A percentile compares a stretch with the other conserved stretches of the same genome.
phyloP scores from a whole-genome alignment of 2,329 filamentous ascomycete genomes.

The Fusarium redolens region DNA sequence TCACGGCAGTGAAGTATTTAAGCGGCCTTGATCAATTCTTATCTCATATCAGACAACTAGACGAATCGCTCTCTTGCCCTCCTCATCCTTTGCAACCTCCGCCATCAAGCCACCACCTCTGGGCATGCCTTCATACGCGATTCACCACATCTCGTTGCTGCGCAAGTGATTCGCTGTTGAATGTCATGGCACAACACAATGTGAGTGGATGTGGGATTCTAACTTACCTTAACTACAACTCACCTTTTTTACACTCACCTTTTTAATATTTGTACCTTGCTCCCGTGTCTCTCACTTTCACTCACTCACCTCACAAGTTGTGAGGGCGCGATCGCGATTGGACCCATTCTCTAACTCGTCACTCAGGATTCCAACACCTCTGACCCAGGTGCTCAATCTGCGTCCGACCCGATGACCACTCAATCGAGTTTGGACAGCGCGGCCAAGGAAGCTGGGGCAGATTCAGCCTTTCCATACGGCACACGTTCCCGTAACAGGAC shows the following conservation, averaged over 20 bases:
- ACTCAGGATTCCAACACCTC: constrained; percentile 51
- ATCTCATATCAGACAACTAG: constrained; percentile 2
- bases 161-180: constrained; percentile 49
- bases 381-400: constrained; percentile 49
- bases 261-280: constrained; percentile 20
- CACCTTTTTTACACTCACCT: constrained; percentile 24
- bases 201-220: constrained; percentile 44
- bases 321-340: constrained; percentile 37
- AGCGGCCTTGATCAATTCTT: not conserved
- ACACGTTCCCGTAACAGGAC: constrained; percentile 93
- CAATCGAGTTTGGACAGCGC: constrained; percentile 60
- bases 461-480: constrained; percentile 79
- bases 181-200: constrained; percentile 55
- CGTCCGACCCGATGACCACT: constrained; percentile 58
- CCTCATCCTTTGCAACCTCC: constrained; percentile 36
- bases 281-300: constrained; percentile 14
- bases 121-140: constrained; percentile 49
- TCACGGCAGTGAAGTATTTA: not conserved
- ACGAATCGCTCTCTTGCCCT: constrained; percentile 16
- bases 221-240: constrained; percentile 33
- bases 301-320: constrained; percentile 24
- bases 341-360: constrained; percentile 36
- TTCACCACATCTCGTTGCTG: constrained; percentile 49
- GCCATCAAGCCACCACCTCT: constrained; percentile 41
- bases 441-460: constrained; percentile 62